phyloP scores from a whole-genome alignment of 768 basidiomycete species.

The Rossbeevera mucosa region DNA sequence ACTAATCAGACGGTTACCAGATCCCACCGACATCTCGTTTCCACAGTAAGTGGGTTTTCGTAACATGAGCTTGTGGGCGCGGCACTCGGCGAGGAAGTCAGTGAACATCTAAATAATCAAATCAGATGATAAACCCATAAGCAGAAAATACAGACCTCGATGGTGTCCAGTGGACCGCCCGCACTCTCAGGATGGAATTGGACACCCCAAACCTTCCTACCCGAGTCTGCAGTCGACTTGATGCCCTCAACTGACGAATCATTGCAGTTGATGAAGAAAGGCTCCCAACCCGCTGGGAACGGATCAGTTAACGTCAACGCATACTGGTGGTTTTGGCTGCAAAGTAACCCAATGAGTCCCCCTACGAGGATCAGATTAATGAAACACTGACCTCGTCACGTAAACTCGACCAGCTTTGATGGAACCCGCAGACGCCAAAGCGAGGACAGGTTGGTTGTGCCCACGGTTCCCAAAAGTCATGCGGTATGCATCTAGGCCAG shows the following conservation, averaged over 20 bases:
- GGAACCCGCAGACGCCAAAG: slow-evolving; percentile 87
- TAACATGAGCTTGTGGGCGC: slow-evolving; percentile 44
- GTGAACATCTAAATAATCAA: slow-evolving; percentile 72
- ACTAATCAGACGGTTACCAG: too few species aligned
- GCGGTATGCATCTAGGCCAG: slow-evolving; percentile 91
- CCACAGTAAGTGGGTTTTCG: slow-evolving; percentile 16
- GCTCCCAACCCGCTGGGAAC: slow-evolving; percentile 96
- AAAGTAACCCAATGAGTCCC: not conserved
- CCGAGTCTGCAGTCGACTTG: slow-evolving; percentile 86
- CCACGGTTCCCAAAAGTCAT: slow-evolving; percentile 99
- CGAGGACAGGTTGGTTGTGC: slow-evolving; percentile 97
- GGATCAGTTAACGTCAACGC: slow-evolving; percentile 91
- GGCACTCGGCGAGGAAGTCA: slow-evolving; percentile 83
- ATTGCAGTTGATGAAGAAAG: slow-evolving; percentile 99
- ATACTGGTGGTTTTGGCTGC: slow-evolving; percentile 95
- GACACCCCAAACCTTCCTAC: slow-evolving; percentile 93
- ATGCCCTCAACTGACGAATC: slow-evolving; percentile 99
- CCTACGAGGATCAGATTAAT: not conserved
- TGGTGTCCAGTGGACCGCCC: slow-evolving; percentile 97
- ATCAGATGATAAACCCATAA: not conserved
- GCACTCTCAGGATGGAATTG: slow-evolving; percentile 99
- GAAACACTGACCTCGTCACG: slow-evolving; percentile 69
- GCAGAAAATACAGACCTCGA: slow-evolving; percentile 58
- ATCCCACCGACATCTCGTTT: too few species aligned
- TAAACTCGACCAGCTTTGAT: slow-evolving; percentile 96